phyloP scores from a whole-genome alignment of 768 basidiomycete species.

The Daedaleopsis sinensis region DNA sequence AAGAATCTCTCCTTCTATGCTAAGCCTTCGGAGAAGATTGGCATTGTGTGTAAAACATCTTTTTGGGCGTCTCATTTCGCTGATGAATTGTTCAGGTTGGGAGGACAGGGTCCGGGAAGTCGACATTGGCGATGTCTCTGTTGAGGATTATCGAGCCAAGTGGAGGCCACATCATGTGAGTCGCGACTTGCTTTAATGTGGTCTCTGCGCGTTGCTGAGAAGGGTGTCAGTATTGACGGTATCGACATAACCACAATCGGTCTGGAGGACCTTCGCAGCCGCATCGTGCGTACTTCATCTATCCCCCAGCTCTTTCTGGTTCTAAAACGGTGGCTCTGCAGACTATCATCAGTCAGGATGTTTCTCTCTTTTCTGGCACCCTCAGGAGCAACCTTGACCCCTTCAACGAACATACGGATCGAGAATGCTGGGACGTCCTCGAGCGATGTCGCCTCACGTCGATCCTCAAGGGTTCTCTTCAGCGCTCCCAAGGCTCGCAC shows the following conservation, averaged over 20 bases:
- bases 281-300: slow-evolving; percentile 46
- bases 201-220: background rate
- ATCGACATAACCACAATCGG: slow-evolving; percentile 71
- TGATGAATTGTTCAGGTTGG: slow-evolving; percentile 51
- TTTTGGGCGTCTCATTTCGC: background rate
- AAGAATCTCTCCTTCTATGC: slow-evolving; percentile 61
- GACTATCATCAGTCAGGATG: slow-evolving; percentile 79
- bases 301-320: too few relatives aligned
- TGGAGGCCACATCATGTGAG: slow-evolving; percentile 60
- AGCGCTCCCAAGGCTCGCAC: slow-evolving; percentile 1
- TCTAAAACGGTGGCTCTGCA: slow-evolving; percentile 25
- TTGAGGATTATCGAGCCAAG: slow-evolving; percentile 65
- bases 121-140: slow-evolving; percentile 35
- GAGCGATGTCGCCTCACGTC: slow-evolving; percentile 63
- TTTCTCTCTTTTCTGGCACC: slow-evolving; percentile 73
- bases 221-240: slow-evolving; percentile 56
- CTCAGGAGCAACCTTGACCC: slow-evolving; percentile 77
- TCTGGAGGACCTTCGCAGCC: slow-evolving; percentile 66
- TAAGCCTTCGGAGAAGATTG: slow-evolving; percentile 66
- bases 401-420: slow-evolving; percentile 55
- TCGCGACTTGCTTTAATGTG: background rate
- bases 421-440: slow-evolving; percentile 67
- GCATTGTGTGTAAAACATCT: slow-evolving; percentile 48
- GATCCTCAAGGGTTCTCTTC: slow-evolving; percentile 36
- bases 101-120: slow-evolving; percentile 59